A percentile compares a stretch with the other conserved stretches of the same genome.
Evolutionary conservation across 169 alveolate genomes (phyloP).

Genomic region (Cryptosporidium canis): DNA sequence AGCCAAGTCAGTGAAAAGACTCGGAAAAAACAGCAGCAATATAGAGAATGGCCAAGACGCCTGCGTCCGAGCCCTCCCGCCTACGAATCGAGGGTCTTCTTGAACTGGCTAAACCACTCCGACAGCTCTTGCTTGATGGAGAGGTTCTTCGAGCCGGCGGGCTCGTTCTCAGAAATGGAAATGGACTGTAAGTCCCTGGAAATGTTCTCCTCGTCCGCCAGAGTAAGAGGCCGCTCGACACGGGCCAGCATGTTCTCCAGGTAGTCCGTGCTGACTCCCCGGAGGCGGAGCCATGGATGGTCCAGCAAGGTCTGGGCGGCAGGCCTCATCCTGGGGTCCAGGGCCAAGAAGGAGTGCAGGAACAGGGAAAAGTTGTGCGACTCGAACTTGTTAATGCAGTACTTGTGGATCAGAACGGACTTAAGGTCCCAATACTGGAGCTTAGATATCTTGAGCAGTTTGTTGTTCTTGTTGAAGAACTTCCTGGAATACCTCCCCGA

Average conservation of each 20-base stretch:
- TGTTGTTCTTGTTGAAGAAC: slow-evolving; percentile 20
- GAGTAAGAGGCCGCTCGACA: slow-evolving; percentile 38
- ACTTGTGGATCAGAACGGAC: slow-evolving; percentile 55
- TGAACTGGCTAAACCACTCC: slow-evolving; percentile 60
- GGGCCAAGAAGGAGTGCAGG: slow-evolving; percentile 35
- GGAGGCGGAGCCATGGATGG: slow-evolving; percentile 62
- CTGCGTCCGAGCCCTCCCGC: not conserved
- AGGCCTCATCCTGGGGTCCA: slow-evolving; percentile 58
- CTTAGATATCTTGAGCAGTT: slow-evolving; percentile 42
- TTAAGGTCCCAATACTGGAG: slow-evolving; percentile 65
- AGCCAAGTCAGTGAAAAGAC: not conserved
- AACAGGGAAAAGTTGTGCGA: slow-evolving; percentile 45
- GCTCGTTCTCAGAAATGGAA: slow-evolving; percentile 17
- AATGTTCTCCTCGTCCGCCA: slow-evolving; percentile 29
- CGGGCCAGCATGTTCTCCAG: slow-evolving; percentile 56
- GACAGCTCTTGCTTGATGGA: slow-evolving; percentile 66
- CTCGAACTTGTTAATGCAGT: slow-evolving; percentile 41
- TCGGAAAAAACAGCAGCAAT: not conserved
- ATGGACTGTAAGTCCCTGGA: slow-evolving; percentile 43
- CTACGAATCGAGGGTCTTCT: slow-evolving; percentile 23
- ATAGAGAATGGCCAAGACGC: not conserved
- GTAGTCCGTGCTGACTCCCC: slow-evolving; percentile 58
- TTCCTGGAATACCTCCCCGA: slow-evolving; percentile 81
- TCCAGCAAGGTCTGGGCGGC: slow-evolving; percentile 37
- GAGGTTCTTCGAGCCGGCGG: not conserved